phyloP scores from a whole-genome alignment of 192 early-diverging fungal genomes.

The Rhizophlyctis rosea region DNA sequence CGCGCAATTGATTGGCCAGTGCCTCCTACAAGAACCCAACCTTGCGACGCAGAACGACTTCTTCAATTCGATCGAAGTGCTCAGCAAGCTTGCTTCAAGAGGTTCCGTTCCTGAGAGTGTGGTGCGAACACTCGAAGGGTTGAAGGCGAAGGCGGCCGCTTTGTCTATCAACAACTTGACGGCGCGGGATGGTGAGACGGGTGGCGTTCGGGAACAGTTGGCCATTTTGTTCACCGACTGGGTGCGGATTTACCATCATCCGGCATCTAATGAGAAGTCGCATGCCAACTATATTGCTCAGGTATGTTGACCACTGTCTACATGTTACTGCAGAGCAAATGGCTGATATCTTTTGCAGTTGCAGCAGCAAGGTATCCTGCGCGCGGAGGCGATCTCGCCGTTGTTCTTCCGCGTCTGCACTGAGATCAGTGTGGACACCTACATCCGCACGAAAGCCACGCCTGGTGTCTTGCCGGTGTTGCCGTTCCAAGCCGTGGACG shows the following conservation, averaged over 20 bases:
- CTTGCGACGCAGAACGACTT: constrained; percentile 42
- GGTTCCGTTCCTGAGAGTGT: constrained; percentile 61
- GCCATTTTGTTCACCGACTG: constrained; percentile 74
- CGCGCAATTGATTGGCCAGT: constrained; percentile 67
- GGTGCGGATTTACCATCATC: constrained; percentile 72
- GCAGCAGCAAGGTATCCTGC: constrained; percentile 71
- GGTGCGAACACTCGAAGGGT: constrained; percentile 51
- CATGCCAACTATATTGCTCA: constrained; percentile 61
- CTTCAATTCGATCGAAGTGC: constrained; percentile 68
- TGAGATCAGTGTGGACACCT: constrained; percentile 77
- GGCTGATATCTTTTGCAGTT: constrained; percentile 52
- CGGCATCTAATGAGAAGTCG: constrained; percentile 67
- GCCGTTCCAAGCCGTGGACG: constrained; percentile 86
- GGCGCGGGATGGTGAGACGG: constrained; percentile 51
- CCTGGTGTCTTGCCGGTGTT: constrained; percentile 38
- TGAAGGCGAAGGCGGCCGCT: constrained; percentile 38
- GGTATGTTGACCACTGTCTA: constrained; percentile 29
- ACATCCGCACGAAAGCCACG: constrained; percentile 43
- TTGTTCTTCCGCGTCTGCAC: constrained; percentile 90
- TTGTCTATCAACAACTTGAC: constrained; percentile 34
- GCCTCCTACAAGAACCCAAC: constrained; percentile 57
- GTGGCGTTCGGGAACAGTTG: constrained; percentile 57
- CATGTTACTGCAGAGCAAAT: neutral
- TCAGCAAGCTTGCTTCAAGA: constrained; percentile 61
- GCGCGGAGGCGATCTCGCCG: constrained; percentile 71